phyloP scores from a whole-genome alignment of 1,284 basidiomycete genomes.

The Pseudozyma thailandica region DNA sequence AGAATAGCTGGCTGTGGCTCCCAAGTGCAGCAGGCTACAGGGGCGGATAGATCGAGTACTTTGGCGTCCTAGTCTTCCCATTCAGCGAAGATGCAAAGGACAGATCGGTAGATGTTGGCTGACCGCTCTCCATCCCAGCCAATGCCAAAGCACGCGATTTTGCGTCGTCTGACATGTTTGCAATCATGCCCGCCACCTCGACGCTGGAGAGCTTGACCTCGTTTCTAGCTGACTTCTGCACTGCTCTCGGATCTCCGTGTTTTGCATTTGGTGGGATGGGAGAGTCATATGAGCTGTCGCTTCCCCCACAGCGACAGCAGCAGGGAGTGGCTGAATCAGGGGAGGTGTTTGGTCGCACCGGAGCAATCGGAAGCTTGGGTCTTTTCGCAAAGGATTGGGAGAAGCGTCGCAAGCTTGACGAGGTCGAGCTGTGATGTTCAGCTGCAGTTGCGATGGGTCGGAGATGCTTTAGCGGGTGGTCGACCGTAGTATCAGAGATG shows the following conservation, averaged over 20 bases:
- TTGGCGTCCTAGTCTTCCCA: too few species aligned
- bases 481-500: too few species aligned
- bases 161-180: slow-evolving; percentile 37
- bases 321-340: not conserved
- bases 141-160: slow-evolving; percentile 20
- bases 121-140: slow-evolving; percentile 26
- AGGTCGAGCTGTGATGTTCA: not conserved
- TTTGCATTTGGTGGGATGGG: not conserved
- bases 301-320: not conserved
- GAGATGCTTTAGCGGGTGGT: slow-evolving; percentile 6
- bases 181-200: slow-evolving; percentile 27
- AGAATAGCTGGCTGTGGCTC: too few species aligned
- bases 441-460: not conserved
- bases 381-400: slow-evolving; percentile 5
- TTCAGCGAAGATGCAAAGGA: not conserved
- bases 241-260: not conserved
- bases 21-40: too few species aligned
- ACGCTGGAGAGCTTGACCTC: not conserved
- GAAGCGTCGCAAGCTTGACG: not conserved
- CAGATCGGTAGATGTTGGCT: not conserved
- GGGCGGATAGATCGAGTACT: too few species aligned
- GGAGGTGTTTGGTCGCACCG: not conserved
- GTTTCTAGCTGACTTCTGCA: not conserved
- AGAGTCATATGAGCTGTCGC: not conserved
- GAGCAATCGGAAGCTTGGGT: not conserved